Evolutionary conservation across 1,139 yeast genomes (phyloP).

Genomic region (Hyphopichia fennica): DNA sequence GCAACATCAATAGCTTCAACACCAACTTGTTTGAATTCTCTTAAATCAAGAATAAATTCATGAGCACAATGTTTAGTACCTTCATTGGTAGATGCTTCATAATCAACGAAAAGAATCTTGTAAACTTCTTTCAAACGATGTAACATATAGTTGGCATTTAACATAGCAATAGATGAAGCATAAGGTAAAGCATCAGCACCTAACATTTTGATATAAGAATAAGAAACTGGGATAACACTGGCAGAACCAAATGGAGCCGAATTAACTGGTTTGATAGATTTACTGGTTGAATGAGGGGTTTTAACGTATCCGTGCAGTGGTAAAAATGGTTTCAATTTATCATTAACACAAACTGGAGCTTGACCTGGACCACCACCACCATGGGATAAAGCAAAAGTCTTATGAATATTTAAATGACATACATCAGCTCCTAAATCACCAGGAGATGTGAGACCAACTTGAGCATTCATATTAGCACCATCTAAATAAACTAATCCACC

Average conservation of each 20-base stretch:
- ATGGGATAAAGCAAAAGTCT: constrained; percentile 96
- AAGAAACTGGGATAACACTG: constrained; percentile 86
- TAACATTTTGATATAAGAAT: constrained; percentile 91
- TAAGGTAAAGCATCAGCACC: constrained; percentile 83
- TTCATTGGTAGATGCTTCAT: constrained; percentile 40
- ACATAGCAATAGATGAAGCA: constrained; percentile 84
- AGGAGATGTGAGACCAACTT: constrained; percentile 95
- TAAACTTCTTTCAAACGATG: constrained; percentile 67
- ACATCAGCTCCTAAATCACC: constrained; percentile 99
- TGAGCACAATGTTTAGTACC: constrained; percentile 86
- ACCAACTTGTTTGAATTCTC: constrained; percentile 79
- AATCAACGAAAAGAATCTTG: constrained; percentile 72
- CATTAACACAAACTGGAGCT: constrained; percentile 94
- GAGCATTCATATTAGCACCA: constrained; percentile 99
- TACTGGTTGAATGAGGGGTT: constrained; percentile 54
- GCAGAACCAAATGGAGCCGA: constrained; percentile 98
- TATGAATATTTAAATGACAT: constrained; percentile 93
- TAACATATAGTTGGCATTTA: constrained; percentile 96
- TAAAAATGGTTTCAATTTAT: constrained; percentile 77
- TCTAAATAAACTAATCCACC: constrained; percentile 98
- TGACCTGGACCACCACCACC: constrained; percentile 99
- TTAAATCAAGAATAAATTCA: constrained; percentile 88
- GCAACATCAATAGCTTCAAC: constrained; percentile 96
- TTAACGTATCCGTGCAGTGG: constrained; percentile 72
- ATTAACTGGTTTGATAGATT: constrained; percentile 74